Evolutionary conservation across 2,329 filamentous ascomycete species (phyloP), one percentile per base, ranked within the genome.

Genomic region (Arthrobotrys pseudoclavata): DNA sequence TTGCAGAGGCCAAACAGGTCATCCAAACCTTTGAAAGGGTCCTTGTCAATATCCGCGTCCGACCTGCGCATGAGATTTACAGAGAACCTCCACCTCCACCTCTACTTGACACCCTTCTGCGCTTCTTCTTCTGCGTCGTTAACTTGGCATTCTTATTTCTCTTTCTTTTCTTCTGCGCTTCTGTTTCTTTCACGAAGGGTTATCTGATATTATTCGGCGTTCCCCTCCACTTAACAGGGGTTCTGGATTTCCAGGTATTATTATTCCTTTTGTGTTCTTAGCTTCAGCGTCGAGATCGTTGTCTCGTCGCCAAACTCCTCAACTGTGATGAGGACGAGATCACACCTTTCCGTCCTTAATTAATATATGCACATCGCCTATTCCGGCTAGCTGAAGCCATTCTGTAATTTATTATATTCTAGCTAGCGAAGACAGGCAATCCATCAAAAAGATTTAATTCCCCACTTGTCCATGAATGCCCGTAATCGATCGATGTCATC

Each of bases 31-130:
- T 70, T 24, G 50, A 67, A 3, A 66, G 62, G 24, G 22, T 50
- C 1, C 37, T 70, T 40, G 52, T 9, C 20, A 61, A 76, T 13
- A 31, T 76, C 31, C 29, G 34, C 18, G 4, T n/a, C 2, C 72
- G 72, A 6, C 72, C 72, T 10, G 60, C 70, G 13, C 40, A 76
- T 22, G 57, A 76, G n/a, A 12, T 76, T 4, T 61, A 76, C 34
- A 42, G 69, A 45, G n/a, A 45, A 7, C 1, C 42, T 5, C 42
- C n/a, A 7, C 42, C 18, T n/a, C 42, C 42, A 20, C 31, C 31
- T 29, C 26, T 34, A 4, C 31, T 9, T 10, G 31, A 34, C 31
- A 34, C 31, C 7, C 31, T 34, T 34, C 31, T 9, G 7, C 31
- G 7, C 31, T 9, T 34, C 31, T 5, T 9, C 12, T 9, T 9